Conservation (phyloP, 2,329 filamentous ascomycete genomes). For the Trichoderma hamatum region DNA sequence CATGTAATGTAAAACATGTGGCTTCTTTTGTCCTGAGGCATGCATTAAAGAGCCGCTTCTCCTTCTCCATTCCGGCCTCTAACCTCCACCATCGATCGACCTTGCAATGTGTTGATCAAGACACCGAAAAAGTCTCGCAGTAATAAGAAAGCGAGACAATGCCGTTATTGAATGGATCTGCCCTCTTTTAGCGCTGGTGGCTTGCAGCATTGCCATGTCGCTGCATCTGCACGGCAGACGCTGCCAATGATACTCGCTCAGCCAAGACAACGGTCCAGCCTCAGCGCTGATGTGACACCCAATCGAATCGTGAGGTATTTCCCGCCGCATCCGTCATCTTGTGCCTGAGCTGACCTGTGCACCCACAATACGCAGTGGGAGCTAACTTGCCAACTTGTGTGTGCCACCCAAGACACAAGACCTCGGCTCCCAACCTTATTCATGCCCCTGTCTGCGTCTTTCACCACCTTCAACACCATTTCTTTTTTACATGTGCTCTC, state of each 20-base stretch:
- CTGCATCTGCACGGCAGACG: conserved; percentile 1
- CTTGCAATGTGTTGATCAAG: not conserved
- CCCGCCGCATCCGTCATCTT: conserved; percentile 7
- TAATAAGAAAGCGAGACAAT: not conserved
- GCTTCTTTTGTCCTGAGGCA: not conserved
- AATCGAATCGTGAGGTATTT: not conserved
- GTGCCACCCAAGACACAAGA: conserved; percentile 3
- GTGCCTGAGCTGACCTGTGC: conserved; percentile 19
- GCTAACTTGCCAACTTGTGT: not conserved
- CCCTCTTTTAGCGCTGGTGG: conserved; percentile 1
- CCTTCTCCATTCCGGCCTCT: not conserved
- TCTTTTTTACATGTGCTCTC: conserved; percentile 20
- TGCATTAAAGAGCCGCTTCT: not conserved
- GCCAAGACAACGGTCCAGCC: not conserved
- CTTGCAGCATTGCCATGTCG: conserved; percentile 1
- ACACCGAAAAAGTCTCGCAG: not conserved
- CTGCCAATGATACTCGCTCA: not conserved
- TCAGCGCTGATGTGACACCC: not conserved
- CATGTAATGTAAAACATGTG: not conserved
- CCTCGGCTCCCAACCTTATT: conserved; percentile 18
- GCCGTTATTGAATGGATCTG: not conserved
- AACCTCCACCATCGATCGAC: not conserved
- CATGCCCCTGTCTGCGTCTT: not conserved
- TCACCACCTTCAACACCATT: not conserved
- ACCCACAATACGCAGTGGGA: not conserved